Evolutionary conservation across 1,139 yeast genomes (phyloP).

Genomic region (Williopsis jadinii): DNA sequence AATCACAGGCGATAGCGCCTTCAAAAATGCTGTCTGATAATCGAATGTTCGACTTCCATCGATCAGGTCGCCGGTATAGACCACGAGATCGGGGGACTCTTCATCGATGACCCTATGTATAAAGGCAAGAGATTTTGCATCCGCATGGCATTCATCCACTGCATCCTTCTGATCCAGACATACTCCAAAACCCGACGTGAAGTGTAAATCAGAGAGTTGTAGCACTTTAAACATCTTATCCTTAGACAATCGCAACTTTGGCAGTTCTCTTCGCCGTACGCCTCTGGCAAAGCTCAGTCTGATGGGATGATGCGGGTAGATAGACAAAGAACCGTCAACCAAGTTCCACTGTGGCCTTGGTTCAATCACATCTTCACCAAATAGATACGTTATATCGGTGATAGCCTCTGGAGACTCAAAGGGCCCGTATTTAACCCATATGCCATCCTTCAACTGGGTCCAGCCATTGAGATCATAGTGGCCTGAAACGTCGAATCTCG

Average conservation of each 20-base stretch:
- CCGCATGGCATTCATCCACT: slow-evolving; percentile 57
- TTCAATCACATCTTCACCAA: slow-evolving; percentile 41
- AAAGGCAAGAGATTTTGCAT: slow-evolving; percentile 56
- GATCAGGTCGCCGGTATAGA: slow-evolving; percentile 74
- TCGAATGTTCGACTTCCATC: slow-evolving; percentile 64
- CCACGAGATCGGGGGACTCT: slow-evolving; percentile 77
- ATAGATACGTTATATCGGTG: slow-evolving; percentile 36
- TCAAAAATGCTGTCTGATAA: slow-evolving; percentile 68
- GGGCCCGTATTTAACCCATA: slow-evolving; percentile 30
- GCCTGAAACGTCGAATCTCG: slow-evolving; percentile 16
- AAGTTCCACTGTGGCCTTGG: slow-evolving; percentile 41
- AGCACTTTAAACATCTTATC: slow-evolving; percentile 61
- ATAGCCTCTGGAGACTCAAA: slow-evolving; percentile 23
- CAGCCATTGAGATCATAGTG: slow-evolving; percentile 12
- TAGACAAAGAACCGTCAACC: slow-evolving; percentile 6
- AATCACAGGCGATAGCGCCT: slow-evolving; percentile 70
- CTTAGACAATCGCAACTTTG: slow-evolving; percentile 12
- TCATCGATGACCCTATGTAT: slow-evolving; percentile 55
- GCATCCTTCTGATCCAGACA: slow-evolving; percentile 68
- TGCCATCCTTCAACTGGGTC: slow-evolving; percentile 23
- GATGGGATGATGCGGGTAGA: slow-evolving; percentile 3
- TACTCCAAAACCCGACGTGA: slow-evolving; percentile 66
- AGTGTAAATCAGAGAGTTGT: slow-evolving; percentile 84
- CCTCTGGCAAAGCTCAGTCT: slow-evolving; percentile 4
- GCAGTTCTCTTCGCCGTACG: neutral